Base-by-base conservation (phyloP, 257 asterid genomes). In the Eucommia ulmoides region DNA sequence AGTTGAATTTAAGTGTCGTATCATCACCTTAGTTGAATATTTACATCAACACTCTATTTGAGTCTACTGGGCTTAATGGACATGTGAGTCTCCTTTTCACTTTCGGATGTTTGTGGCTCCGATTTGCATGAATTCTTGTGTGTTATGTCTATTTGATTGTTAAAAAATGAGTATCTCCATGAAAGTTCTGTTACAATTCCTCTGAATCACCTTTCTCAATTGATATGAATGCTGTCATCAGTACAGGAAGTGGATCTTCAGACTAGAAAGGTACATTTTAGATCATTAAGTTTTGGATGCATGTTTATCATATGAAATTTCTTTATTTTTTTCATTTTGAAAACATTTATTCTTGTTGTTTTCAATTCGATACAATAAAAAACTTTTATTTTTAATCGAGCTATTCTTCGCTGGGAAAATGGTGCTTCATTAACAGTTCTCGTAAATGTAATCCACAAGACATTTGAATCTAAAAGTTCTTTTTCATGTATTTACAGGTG, bases 1-100 rank as follows among this genome's bases (percentile, higher is more conserved):
- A n/a, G n/a, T n/a, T n/a, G n/a, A n/a, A n/a, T n/a, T n/a, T n/a
- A n/a, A n/a, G n/a, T n/a, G n/a, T n/a, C n/a, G n/a, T n/a, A n/a
- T n/a, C n/a, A n/a, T n/a, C n/a, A n/a, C n/a, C n/a, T n/a, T n/a
- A n/a, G n/a, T n/a, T n/a, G n/a, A n/a, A n/a, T n/a, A n/a, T n/a
- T n/a, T n/a, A n/a, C n/a, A n/a, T n/a, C 52, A 81, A 91, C 58
- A 65, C 83, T 5, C 70, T 91, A 45, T 81, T 74, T 29, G 98
- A 91, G 67, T 86, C 98, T 9, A 91, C 96, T 25, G 98, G 96
- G 51, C 84, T 86, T 49, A 3, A 80, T 21, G 92, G 93, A 45
- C 92, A 16, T n/a, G 98, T 91, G 69, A 83, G 93, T 75, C 64
- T 63, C 26, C 17, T 16, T 41, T 44, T 20, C n/a, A 41, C 38